Base-by-base conservation (phyloP, 192 early-diverging fungal genomes). In the Anaeromyces robustus region DNA sequence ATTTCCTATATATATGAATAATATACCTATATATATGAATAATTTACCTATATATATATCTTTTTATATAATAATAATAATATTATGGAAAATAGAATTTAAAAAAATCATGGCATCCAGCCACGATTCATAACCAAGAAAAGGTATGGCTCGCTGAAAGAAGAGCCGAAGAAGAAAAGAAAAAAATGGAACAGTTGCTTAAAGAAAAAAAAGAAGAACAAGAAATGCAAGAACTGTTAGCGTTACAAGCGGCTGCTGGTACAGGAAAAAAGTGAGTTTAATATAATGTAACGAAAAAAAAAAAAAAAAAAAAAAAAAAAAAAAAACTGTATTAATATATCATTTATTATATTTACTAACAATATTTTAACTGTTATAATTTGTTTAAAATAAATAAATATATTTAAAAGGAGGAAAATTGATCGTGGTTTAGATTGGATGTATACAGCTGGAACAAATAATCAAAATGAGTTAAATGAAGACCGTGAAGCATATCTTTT, bases 51-150 rank as follows among this genome's bases (percentile, higher is more conserved):
- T n/a, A n/a, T n/a, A n/a, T n/a, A n/a, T n/a, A n/a, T n/a, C n/a
- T n/a, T n/a, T n/a, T n/a, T n/a, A n/a, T n/a, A n/a, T n/a, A n/a
- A n/a, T n/a, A n/a, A n/a, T n/a, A n/a, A n/a, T n/a, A n/a, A n/a
- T n/a, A n/a, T n/a, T n/a, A n/a, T n/a, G n/a, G n/a, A n/a, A n/a
- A n/a, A n/a, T n/a, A 68, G 79, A 96, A 95, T 83, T 89, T 97
- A 89, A 97, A 98, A 93, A 99, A 98, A 88, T 95, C 93, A 34
- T 99, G 96, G 96, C 97, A 97, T 91, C 95, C 97, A 81, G 88
- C 89, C 81, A 97, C 96, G 34, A 90, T 94, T 80, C 91, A 92
- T 68, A 96, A 97, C 86, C 95, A 95, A 86, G 97, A 96, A 79
- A 91, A 92, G 81, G 91, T 96, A 30, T 96, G 95, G 94, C 92